These are phyloP conservation scores for Acacia crassicarpa DNA, from an alignment of 306 rosid genomes.

Conservation along the genomic window DNA sequence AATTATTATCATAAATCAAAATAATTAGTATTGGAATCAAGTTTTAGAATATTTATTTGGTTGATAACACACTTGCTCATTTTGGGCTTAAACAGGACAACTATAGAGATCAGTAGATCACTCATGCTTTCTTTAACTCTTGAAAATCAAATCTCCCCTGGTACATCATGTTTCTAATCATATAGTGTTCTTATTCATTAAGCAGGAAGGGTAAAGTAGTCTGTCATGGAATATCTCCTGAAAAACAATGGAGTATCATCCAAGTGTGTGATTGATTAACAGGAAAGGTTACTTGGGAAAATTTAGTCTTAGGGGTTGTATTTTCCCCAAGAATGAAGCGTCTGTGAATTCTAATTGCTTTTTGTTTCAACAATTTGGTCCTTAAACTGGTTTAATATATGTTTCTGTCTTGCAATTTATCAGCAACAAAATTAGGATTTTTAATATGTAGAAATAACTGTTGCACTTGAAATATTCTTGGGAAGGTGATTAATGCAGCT, in stretches of 20 bases:
- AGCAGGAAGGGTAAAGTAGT: neutral
- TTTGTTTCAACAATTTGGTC: neutral
- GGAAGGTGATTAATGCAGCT: conserved; percentile 17
- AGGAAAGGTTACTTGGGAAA: neutral
- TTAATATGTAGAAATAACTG: neutral
- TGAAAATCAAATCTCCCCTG: neutral
- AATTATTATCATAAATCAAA: neutral
- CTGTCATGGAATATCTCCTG: neutral
- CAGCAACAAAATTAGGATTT: neutral
- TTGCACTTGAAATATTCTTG: neutral
- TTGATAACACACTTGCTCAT: neutral
- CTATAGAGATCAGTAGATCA: neutral
- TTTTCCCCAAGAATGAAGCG: neutral
- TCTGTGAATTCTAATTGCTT: neutral
- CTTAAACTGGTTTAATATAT: neutral
- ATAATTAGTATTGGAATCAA: neutral
- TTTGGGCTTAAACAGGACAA: neutral
- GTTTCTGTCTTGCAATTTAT: neutral
- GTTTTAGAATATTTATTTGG: neutral
- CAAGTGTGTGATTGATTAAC: neutral
- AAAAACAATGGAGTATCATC: neutral
- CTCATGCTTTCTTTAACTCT: neutral
- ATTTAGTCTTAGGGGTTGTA: neutral
- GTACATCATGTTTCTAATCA: neutral
- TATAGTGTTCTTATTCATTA: neutral